These are phyloP conservation scores for Helichrysum umbraculigerum DNA, from an alignment of 129 eudicot species.

Conservation along the genomic window DNA sequence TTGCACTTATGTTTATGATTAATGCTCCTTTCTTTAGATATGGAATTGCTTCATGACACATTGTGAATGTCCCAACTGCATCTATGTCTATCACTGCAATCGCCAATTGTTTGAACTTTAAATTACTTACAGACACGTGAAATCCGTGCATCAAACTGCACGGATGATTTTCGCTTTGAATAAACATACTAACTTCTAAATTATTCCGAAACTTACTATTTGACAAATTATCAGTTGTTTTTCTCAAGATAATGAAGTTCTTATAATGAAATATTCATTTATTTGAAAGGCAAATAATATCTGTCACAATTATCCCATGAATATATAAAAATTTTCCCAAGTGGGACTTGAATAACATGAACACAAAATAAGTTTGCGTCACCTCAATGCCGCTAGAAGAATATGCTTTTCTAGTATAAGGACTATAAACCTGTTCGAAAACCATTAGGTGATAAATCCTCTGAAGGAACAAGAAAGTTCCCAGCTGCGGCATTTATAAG, in stretches of 20 bases:
- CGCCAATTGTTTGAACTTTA: neutral
- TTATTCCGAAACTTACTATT: too few species aligned
- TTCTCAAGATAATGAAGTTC: neutral
- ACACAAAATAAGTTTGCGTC: too few species aligned
- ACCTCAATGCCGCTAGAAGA: too few species aligned
- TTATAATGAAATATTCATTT: too few species aligned
- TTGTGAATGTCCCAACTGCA: conserved; percentile 60
- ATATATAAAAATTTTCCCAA: too few species aligned
- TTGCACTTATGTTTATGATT: conserved; percentile 60
- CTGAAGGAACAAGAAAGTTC: conserved; percentile 52
- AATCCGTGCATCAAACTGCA: too few species aligned
- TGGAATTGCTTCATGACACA: conserved; percentile 54
- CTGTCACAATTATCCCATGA: too few species aligned
- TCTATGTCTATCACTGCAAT: conserved; percentile 56
- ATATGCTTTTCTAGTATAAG: neutral
- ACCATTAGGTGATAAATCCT: conserved; percentile 50
- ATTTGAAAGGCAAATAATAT: too few species aligned
- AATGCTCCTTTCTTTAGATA: conserved; percentile 50
- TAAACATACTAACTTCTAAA: too few species aligned
- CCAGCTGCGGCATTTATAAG: conserved; percentile 59
- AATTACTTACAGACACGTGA: too few species aligned
- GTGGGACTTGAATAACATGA: too few species aligned
- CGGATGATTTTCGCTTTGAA: neutral
- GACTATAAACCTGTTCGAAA: conserved; percentile 43
- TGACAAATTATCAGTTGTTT: neutral